Conservation (phyloP, 768 basidiomycete genomes). For the Rubroboletus satanas region DNA sequence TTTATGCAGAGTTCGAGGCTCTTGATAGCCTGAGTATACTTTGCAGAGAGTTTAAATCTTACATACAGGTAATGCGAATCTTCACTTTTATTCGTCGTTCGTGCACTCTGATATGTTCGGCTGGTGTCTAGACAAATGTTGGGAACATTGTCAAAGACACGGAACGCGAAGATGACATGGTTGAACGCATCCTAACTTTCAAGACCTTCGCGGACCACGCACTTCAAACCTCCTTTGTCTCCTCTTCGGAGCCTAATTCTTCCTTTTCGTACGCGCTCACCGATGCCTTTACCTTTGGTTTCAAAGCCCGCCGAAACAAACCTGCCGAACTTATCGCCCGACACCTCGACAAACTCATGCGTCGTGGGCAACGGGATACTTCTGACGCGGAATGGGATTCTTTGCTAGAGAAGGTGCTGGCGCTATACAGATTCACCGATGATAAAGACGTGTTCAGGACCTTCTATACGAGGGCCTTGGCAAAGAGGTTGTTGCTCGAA, state of each 20-base stretch:
- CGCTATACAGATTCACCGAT: conserved; percentile 80
- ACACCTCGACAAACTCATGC: conserved; percentile 82
- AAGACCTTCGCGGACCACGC: conserved; percentile 55
- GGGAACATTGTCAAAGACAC: conserved; percentile 61
- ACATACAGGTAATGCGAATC: conserved; percentile 47
- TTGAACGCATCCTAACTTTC: conserved; percentile 64
- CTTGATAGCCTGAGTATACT: conserved; percentile 54
- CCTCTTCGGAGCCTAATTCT: conserved; percentile 40
- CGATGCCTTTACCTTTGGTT: conserved; percentile 71
- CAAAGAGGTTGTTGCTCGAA: conserved; percentile 83
- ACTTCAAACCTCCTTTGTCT: conserved; percentile 50
- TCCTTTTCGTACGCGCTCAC: conserved; percentile 64
- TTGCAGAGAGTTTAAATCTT: conserved; percentile 55
- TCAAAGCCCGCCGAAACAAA: conserved; percentile 72
- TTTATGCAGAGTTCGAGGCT: conserved; percentile 62
- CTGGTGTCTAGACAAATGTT: conserved; percentile 46
- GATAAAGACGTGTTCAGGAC: conserved; percentile 93
- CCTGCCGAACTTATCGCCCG: conserved; percentile 94
- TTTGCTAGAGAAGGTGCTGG: conserved; percentile 62
- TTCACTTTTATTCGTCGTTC: background rate
- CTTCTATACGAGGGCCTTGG: conserved; percentile 84
- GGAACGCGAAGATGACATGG: conserved; percentile 71
- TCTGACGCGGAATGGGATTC: conserved; percentile 61
- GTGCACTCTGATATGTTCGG: background rate
- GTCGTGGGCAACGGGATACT: conserved; percentile 73